A percentile compares a stretch with the other conserved stretches of the same genome.
These are phyloP conservation scores for Phytophthora macrochlamydospora DNA, from an alignment of 352 stramenopile genomes.

Conservation along the genomic window DNA sequence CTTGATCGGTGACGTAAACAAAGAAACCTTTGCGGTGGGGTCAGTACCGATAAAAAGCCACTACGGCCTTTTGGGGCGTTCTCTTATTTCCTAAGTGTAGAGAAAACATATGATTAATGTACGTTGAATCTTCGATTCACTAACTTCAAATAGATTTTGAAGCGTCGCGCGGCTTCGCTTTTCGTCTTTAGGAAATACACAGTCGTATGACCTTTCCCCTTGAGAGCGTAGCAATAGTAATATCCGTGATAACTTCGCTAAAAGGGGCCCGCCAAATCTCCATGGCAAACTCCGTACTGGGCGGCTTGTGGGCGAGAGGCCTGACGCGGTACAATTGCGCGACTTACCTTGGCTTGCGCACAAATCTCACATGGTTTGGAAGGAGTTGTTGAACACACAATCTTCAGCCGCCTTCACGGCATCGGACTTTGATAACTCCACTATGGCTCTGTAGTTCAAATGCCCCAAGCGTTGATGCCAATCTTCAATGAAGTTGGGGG, in stretches of 20 bases:
- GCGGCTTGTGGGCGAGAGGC: not conserved
- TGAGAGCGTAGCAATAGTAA: not conserved
- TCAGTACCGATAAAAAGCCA: conserved; percentile 14
- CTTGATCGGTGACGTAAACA: conserved; percentile 7
- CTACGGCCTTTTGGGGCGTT: no score
- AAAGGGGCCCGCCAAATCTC: conserved; percentile 3
- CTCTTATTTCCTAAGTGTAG: no score
- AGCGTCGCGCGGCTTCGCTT: not conserved
- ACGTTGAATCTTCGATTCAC: not conserved
- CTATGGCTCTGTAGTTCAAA: conserved; percentile 5
- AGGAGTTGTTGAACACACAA: not conserved
- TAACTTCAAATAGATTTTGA: not conserved
- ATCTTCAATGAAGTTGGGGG: conserved; percentile 2
- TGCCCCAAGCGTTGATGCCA: conserved; percentile 10
- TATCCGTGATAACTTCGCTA: conserved; percentile 7
- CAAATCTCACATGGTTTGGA: conserved; percentile 2
- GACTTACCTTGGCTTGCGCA: not conserved
- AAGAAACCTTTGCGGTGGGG: conserved; percentile 17
- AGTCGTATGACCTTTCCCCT: not conserved
- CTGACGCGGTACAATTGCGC: not conserved
- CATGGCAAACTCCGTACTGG: no score
- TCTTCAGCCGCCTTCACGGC: not conserved
- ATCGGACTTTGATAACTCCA: not conserved
- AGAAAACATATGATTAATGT: no score
- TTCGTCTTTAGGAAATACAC: conserved; percentile 4